Conservation (phyloP, 2,329 filamentous ascomycete genomes). For the Acephala macrosclerotiorum region DNA sequence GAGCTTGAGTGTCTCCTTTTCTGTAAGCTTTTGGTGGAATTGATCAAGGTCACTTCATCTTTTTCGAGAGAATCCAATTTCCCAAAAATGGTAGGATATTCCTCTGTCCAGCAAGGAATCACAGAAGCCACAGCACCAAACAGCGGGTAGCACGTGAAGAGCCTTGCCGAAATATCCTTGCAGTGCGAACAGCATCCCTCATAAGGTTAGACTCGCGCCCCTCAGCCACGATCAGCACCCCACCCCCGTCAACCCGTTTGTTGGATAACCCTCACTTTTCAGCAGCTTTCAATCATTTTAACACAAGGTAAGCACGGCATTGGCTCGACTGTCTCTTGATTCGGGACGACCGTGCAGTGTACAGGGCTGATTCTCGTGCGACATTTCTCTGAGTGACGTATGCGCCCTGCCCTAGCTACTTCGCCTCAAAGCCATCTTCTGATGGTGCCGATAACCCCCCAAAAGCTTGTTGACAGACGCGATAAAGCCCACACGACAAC, state of each 20-base stretch:
- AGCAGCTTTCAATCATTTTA: slow-evolving; percentile 1
- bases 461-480: background rate
- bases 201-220: slow-evolving; percentile 11
- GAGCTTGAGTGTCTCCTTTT: slow-evolving; percentile 86
- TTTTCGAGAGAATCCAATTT: no score
- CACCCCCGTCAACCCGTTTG: background rate
- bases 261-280: background rate
- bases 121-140: no score
- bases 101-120: no score
- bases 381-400: background rate
- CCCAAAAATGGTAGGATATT: no score
- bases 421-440: background rate
- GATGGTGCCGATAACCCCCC: background rate
- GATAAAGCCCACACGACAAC: background rate
- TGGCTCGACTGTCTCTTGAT: background rate
- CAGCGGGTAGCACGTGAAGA: no score
- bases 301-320: background rate
- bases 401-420: background rate
- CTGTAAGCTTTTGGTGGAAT: slow-evolving; percentile 97
- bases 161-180: background rate
- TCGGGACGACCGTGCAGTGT: background rate
- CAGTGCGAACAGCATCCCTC: slow-evolving; percentile 13
- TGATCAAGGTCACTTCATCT: no score
- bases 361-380: background rate
- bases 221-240: slow-evolving; percentile 8